Evolutionary conservation across 2,329 filamentous ascomycete species (phyloP), one percentile per base, ranked within the genome.

Genomic region (Cordyceps pruinosa): DNA sequence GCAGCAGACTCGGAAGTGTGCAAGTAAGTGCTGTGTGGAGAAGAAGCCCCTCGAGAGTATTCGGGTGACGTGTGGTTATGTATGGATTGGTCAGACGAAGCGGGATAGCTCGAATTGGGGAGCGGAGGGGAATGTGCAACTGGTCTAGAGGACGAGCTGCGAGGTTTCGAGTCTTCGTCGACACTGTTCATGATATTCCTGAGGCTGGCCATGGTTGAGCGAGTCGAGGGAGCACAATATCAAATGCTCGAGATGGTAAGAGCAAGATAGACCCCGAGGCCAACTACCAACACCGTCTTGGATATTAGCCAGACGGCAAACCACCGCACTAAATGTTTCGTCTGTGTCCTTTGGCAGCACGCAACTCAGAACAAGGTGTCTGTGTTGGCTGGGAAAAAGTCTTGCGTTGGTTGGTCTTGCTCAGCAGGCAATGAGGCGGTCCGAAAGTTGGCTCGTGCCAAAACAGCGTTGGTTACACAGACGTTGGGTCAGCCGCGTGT

Each of bases 141-240:
- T 8, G 32, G 26, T 17, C 26, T 26, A 21, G 56, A 51, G 19
- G 42, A 41, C 34, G 48, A 41, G 23, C 37, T 53, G 34, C 26
- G 46, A 26, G 57, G 44, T 23, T 74, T 70, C 59, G 67, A 67
- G 61, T 74, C 71, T 64, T 78, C 77, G 63, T 80, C 77, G 64
- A 78, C 76, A 65, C 74, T 71, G 68, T 82, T 80, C 76, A 83
- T 81, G 67, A 83, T 83, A 65, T 78, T 78, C 65, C 75, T 76
- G 62, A 83, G 74, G 66, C 77, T 80, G 63, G 78, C 74, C 79
- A 83, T 82, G 71, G 69, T 69, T n/a, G 68, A 69, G 65, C 69
- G 68, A 74, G 70, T 66, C 70, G 72, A 72, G 28, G 66, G 60
- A 58, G 65, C 64, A 61, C 65, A 60, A 67, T 66, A 65, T 64